Evolutionary conservation across 2,329 filamentous ascomycete genomes (phyloP), one percentile per base, ranked within the genome.

Genomic region (Emmonsia crescens): DNA sequence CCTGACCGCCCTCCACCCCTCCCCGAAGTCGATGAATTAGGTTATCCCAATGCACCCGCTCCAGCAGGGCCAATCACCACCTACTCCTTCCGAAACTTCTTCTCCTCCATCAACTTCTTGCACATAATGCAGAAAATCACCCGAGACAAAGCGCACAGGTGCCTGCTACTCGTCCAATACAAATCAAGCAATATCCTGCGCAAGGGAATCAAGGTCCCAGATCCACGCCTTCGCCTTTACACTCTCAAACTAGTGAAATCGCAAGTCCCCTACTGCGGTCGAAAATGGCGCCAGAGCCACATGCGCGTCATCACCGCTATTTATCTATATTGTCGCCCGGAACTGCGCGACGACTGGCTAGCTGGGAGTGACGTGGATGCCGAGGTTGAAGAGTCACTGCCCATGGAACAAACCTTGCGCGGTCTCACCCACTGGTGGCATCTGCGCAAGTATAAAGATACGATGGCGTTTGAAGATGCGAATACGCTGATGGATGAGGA

Each of bases 291-390:
- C 16, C 94, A 97, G 77, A 87, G 86, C 68, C 97, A 99, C 75
- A 99, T 99, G 94, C 89, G 93, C 61, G 92, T 97, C 70, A 99
- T 99, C 71, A 99, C 94, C 0, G 91, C 92, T 3, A 90, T 99
- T 1, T 99, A 96, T 74, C 80, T 99, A 57, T 90, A 96, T 76
- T 96, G 93, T 71, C 83, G 91, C 8, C 93, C 93, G 0, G 93
- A 97, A 73, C 81, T 99, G 54, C 83, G 93, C 36, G 94, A 99
- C 71, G 94, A 96, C 76, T 97, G 94, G 93, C 82, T 97, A 0
- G 74, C 89, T 0, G 93, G 93, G 5, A 89, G 88, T 63, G 92
- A 96, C 71, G 86, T 97, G 1, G 94, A 99, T 69, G 89, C 88
- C 0, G 93, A 96, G 67, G 91, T 97, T 1, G 94, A 97, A 70